Evolutionary conservation across 2,329 filamentous ascomycete genomes (phyloP).

Genomic region (Claviceps maximensis): DNA sequence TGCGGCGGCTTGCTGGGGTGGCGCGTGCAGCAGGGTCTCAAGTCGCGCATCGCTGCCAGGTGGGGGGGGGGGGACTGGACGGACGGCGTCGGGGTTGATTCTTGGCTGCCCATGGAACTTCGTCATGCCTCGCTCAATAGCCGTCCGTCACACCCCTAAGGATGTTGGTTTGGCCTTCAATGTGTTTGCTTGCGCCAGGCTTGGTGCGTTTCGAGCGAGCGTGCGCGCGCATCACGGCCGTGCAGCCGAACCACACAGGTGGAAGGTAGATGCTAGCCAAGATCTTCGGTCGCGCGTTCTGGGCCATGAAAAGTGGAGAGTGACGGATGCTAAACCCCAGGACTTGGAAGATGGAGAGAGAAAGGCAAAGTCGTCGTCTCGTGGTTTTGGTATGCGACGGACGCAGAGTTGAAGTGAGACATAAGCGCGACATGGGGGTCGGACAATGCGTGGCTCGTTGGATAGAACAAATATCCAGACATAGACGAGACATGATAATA

Average conservation of each 20-base stretch:
- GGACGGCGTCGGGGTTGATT: background rate
- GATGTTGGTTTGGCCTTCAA: slow-evolving; percentile 2
- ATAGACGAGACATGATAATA: too few species aligned
- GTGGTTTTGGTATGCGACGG: slow-evolving; percentile 6
- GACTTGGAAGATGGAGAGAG: background rate
- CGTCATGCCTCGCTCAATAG: slow-evolving; percentile 1
- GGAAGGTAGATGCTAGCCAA: background rate
- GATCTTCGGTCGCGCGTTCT: background rate
- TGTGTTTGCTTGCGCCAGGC: slow-evolving; percentile 1
- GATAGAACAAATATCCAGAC: slow-evolving; percentile 1
- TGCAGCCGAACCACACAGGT: background rate
- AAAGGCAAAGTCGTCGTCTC: slow-evolving; percentile 1
- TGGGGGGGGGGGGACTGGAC: too few species aligned
- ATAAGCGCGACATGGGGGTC: slow-evolving; percentile 6
- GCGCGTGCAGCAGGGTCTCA: slow-evolving; percentile 1
- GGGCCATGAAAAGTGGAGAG: slow-evolving; percentile 1
- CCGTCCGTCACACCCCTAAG: background rate
- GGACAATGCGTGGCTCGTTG: slow-evolving; percentile 3
- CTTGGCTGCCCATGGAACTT: background rate
- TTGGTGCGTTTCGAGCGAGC: background rate
- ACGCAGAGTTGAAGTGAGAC: slow-evolving; percentile 8
- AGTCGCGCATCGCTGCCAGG: background rate
- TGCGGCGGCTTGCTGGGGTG: background rate
- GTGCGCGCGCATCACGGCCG: background rate
- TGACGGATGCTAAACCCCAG: background rate